phyloP scores from a whole-genome alignment of 2,329 filamentous ascomycete species.

The Tolypocladium inflatum region DNA sequence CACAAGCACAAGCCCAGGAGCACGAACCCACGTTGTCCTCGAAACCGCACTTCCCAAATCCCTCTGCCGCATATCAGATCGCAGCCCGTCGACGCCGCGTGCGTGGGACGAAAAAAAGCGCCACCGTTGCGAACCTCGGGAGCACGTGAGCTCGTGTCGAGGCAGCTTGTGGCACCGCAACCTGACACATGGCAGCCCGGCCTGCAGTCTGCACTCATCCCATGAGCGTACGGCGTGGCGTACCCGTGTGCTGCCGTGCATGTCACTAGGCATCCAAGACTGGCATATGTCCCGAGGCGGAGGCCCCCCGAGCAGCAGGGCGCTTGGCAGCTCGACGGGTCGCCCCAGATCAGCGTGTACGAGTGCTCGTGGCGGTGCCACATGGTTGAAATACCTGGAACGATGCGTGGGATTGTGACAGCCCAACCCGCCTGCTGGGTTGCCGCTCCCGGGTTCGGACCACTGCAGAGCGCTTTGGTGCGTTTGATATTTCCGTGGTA shows the following conservation, averaged over 20 bases:
- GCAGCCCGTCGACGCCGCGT: not conserved
- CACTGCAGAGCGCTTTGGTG: not conserved
- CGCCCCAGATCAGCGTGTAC: not conserved
- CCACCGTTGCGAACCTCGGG: not conserved
- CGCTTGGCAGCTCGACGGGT: not conserved
- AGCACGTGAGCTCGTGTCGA: constrained; percentile 6
- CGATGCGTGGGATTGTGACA: not conserved
- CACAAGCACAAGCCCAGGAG: not conserved
- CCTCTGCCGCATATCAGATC: not conserved
- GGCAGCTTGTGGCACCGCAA: not conserved
- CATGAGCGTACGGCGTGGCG: not conserved
- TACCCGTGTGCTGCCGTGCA: not conserved
- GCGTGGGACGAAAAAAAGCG: not conserved
- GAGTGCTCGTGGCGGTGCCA: not conserved
- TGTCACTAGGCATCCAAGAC: constrained; percentile 1
- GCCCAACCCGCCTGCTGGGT: not conserved
- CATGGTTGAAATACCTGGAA: not conserved
- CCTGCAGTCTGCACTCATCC: not conserved
- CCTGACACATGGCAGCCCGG: not conserved
- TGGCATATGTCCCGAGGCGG: constrained; percentile 2
- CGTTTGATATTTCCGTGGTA: not conserved
- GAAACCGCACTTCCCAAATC: not conserved
- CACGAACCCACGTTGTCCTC: not conserved
- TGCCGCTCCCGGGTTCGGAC: not conserved
- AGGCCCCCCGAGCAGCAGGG: not conserved